A percentile compares a stretch with the other conserved stretches of the same genome.
phyloP scores from a whole-genome alignment of 2,329 filamentous ascomycete species.

The Diaporthe ilicicola region DNA sequence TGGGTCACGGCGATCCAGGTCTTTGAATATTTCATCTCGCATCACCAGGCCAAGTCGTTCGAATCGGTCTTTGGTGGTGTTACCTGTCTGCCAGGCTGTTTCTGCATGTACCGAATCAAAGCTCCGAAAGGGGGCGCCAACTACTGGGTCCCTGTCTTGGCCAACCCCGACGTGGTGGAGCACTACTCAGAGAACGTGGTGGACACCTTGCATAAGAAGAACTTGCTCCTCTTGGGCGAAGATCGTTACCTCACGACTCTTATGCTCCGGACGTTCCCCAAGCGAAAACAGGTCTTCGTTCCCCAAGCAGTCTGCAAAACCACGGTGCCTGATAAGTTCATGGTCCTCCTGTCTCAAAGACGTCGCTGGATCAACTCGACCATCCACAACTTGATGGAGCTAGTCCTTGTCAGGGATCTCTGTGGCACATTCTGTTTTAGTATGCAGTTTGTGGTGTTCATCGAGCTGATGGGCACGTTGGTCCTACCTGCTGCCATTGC shows the following conservation, averaged over 20 bases:
- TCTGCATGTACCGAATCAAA: constrained; percentile 99
- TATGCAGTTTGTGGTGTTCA: constrained; percentile 98
- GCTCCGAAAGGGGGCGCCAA: constrained; percentile 97
- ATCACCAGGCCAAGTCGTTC: constrained; percentile 96
- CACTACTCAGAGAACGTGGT: constrained; percentile 99
- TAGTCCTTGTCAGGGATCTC: constrained; percentile 92
- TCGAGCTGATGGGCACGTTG: constrained; percentile 93
- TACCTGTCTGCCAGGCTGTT: constrained; percentile 96
- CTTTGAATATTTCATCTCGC: constrained; percentile 99
- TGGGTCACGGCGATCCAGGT: constrained; percentile 99
- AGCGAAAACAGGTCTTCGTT: constrained; percentile 98
- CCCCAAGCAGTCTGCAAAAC: constrained; percentile 99
- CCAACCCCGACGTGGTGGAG: constrained; percentile 97
- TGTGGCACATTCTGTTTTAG: constrained; percentile 99
- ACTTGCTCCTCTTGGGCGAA: constrained; percentile 88
- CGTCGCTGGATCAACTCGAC: constrained; percentile 99
- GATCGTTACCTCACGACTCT: constrained; percentile 96
- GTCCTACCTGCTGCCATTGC: constrained; percentile 95
- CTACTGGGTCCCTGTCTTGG: constrained; percentile 98
- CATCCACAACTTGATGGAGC: constrained; percentile 97
- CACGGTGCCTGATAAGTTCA: constrained; percentile 91
- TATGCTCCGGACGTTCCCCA: constrained; percentile 98
- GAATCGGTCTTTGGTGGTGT: constrained; percentile 99
- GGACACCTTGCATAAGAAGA: constrained; percentile 98
- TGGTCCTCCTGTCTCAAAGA: constrained; percentile 90